phyloP scores from a whole-genome alignment of 2,329 filamentous ascomycete genomes.

The Ophiostoma angusticollis region DNA sequence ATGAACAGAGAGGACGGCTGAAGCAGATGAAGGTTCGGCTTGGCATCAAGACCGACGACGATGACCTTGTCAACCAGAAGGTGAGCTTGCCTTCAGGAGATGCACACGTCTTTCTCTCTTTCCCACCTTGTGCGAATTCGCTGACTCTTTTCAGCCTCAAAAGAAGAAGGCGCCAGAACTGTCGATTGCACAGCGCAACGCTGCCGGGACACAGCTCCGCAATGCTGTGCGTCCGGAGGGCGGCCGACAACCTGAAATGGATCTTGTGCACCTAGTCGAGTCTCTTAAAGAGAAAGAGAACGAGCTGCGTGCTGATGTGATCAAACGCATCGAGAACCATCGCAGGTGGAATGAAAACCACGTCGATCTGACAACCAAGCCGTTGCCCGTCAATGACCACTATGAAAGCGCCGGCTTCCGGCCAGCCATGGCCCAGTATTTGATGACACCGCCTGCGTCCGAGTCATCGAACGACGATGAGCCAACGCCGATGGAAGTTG shows the following conservation, averaged over 20 bases:
- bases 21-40: constrained; percentile 83
- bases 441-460: constrained; percentile 51
- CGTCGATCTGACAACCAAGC: constrained; percentile 75
- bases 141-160: constrained; percentile 39
- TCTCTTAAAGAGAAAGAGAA: constrained; percentile 70
- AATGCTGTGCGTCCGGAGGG: constrained; percentile 58
- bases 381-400: constrained; percentile 62
- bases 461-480: constrained; percentile 36
- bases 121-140: not conserved
- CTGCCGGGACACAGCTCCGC: constrained; percentile 52
- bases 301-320: constrained; percentile 68
- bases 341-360: constrained; percentile 83
- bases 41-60: constrained; percentile 82
- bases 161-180: constrained; percentile 56
- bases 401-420: constrained; percentile 52
- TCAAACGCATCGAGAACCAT: constrained; percentile 77
- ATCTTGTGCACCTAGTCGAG: constrained; percentile 65
- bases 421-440: constrained; percentile 57
- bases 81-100: constrained; percentile 33
- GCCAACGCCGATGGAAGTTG: constrained; percentile 36
- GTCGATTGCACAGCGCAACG: constrained; percentile 44
- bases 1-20: constrained; percentile 67
- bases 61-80: constrained; percentile 90
- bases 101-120: constrained; percentile 23
- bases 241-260: constrained; percentile 55